Conservation (phyloP, 805 yeast species). For the Hanseniaspora meyeri region DNA sequence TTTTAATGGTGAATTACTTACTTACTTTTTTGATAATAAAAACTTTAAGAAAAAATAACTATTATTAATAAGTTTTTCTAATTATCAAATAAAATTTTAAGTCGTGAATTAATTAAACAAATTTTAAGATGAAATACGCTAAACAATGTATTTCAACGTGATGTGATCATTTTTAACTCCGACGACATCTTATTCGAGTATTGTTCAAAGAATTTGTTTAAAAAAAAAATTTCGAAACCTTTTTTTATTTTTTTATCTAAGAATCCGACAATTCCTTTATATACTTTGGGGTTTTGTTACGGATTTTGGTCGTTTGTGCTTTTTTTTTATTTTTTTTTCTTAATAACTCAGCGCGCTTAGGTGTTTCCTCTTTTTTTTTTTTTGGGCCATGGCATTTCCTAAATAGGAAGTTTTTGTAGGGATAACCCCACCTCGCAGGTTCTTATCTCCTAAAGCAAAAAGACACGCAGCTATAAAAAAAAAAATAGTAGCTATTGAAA, state of each 20-base stretch:
- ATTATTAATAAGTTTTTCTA: no score
- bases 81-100: no score
- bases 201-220: no score
- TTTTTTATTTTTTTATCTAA: neutral
- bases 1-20: no score
- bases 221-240: neutral
- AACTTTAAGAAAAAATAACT: no score
- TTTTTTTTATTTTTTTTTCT: neutral
- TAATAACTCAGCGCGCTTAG: neutral
- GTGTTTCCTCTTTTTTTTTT: neutral
- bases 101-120: no score
- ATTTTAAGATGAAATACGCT: no score
- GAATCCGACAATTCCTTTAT: slow-evolving; percentile 5
- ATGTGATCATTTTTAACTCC: neutral
- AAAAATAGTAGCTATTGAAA: no score
- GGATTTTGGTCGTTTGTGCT: neutral
- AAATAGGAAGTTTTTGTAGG: neutral
- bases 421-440: neutral
- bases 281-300: neutral
- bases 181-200: neutral
- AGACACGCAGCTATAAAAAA: no score
- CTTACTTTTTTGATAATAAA: no score
- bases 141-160: no score
- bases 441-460: neutral
- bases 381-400: neutral